Conservation (phyloP, 306 rosid species). For the Bauhinia variegata region DNA sequence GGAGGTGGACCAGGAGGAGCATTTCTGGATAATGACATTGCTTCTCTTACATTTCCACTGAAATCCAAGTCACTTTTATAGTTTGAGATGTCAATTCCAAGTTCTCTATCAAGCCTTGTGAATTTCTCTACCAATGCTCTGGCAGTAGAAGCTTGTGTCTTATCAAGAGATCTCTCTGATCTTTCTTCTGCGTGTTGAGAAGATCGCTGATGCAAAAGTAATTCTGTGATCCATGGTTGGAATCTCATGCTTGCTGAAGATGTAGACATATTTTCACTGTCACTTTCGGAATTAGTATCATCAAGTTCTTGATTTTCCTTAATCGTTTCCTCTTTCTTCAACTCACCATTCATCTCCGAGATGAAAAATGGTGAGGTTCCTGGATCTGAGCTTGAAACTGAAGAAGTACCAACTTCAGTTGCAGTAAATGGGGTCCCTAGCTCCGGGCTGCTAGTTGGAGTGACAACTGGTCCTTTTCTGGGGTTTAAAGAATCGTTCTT, state of each 20-base stretch:
- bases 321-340: conserved; percentile 66
- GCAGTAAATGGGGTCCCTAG: conserved; percentile 88
- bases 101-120: conserved; percentile 68
- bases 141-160: conserved; percentile 58
- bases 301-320: conserved; percentile 65
- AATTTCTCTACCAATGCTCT: conserved; percentile 63
- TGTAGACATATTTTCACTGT: conserved; percentile 70
- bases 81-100: conserved; percentile 58
- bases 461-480: conserved; percentile 73
- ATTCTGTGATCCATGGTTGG: conserved; percentile 83
- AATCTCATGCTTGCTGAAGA: conserved; percentile 82
- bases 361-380: conserved; percentile 90
- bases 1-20: conserved; percentile 96
- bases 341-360: conserved; percentile 66
- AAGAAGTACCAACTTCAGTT: conserved; percentile 87
- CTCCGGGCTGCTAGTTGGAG: conserved; percentile 98
- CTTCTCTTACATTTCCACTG: conserved; percentile 88
- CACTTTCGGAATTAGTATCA: conserved; percentile 78
- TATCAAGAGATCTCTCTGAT: conserved; percentile 53
- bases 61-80: conserved; percentile 62
- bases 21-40: conserved; percentile 77
- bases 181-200: conserved; percentile 55
- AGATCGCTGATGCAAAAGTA: conserved; percentile 59
- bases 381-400: conserved; percentile 91
- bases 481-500: conserved; percentile 55